Evolutionary conservation across 345 rosid genomes (phyloP).

Genomic region (Kernera saxatilis): DNA sequence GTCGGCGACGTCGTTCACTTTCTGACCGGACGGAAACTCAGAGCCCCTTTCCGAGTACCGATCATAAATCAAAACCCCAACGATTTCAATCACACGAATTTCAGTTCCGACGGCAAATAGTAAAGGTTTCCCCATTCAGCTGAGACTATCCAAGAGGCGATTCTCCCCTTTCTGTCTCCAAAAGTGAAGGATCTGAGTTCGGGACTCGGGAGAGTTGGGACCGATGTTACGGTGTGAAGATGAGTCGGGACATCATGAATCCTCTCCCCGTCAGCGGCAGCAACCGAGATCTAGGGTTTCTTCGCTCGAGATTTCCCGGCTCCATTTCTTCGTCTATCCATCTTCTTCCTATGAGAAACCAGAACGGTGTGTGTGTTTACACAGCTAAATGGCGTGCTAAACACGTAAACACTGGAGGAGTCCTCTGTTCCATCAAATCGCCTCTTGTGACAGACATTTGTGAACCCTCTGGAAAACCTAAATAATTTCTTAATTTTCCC

Average conservation of each 20-base stretch:
- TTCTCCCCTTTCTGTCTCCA: background rate
- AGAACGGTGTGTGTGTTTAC: background rate
- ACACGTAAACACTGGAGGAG: slow-evolving; percentile 3
- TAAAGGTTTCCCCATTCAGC: too few relatives aligned
- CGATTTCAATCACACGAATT: too few relatives aligned
- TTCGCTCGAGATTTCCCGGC: background rate
- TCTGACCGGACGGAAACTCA: too few relatives aligned
- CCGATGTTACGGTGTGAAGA: background rate
- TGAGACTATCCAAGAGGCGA: background rate
- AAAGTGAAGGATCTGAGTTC: background rate
- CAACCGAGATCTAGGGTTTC: slow-evolving; percentile 14
- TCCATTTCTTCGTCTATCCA: background rate
- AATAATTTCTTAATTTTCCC: background rate
- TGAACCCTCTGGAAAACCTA: background rate
- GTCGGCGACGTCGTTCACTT: too few relatives aligned
- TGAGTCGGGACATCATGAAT: background rate
- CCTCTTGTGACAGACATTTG: background rate
- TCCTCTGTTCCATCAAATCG: background rate
- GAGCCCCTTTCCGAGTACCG: too few relatives aligned
- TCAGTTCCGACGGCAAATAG: too few relatives aligned
- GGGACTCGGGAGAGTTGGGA: background rate
- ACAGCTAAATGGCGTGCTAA: background rate
- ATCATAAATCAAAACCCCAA: too few relatives aligned
- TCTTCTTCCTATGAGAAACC: background rate
- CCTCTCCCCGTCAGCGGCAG: background rate